Conservation (phyloP, 768 basidiomycete species). For the Boletus sensibilis region DNA sequence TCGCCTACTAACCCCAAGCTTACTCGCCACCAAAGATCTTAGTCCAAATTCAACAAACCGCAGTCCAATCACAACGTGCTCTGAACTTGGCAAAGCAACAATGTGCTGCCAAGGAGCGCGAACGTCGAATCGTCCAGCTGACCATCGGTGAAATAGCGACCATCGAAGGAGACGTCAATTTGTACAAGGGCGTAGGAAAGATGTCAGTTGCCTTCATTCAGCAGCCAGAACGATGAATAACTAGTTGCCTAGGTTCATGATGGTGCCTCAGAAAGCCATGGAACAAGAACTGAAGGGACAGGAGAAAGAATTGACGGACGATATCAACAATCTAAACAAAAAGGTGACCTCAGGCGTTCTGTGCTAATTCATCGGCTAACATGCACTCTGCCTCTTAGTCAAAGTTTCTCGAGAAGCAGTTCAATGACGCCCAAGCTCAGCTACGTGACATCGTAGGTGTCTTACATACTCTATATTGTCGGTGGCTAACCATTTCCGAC, state of each 20-base stretch:
- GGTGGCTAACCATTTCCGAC: constrained; percentile 4
- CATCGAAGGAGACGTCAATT: constrained; percentile 69
- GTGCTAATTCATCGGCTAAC: not conserved
- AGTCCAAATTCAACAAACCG: constrained; percentile 89
- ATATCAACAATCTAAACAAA: constrained; percentile 77
- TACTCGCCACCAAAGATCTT: constrained; percentile 61
- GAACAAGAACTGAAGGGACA: constrained; percentile 69
- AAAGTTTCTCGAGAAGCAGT: constrained; percentile 93
- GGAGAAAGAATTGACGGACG: constrained; percentile 83
- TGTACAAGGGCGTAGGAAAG: constrained; percentile 96
- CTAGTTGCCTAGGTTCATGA: constrained; percentile 71
- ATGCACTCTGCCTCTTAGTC: constrained; percentile 44
- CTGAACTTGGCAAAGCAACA: constrained; percentile 75
- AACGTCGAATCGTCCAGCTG: constrained; percentile 84
- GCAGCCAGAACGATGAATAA: not conserved
- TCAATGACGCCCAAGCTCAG: constrained; percentile 84
- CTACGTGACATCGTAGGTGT: constrained; percentile 76
- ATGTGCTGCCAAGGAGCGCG: constrained; percentile 77
- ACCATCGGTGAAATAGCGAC: constrained; percentile 80
- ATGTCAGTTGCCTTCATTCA: constrained; percentile 51
- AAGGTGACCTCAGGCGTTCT: constrained; percentile 53
- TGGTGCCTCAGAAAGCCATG: constrained; percentile 78
- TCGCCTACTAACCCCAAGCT: constrained; percentile 12
- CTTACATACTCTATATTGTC: not conserved
- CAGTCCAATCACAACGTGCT: constrained; percentile 79